Conservation (phyloP, 1,139 yeast genomes). For the Arxiozyma bovina region DNA sequence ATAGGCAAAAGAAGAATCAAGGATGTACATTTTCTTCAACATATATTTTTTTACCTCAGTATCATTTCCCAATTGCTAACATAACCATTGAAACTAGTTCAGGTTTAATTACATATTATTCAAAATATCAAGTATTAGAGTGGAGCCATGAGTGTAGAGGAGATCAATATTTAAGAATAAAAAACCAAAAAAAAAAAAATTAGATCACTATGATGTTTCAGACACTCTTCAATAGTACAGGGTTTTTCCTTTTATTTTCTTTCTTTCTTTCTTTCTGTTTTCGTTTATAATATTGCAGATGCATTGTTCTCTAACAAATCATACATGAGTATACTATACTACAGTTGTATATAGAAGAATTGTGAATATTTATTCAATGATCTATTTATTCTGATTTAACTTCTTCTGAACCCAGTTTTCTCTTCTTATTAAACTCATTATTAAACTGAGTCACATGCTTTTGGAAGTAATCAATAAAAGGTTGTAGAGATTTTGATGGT, state of each 20-base stretch:
- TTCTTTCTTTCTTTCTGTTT: too few relatives aligned
- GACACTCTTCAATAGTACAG: background rate
- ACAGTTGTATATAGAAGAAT: too few relatives aligned
- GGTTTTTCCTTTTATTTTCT: background rate
- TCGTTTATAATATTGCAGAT: background rate
- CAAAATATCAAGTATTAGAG: conserved; percentile 46
- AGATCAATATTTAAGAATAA: conserved; percentile 29
- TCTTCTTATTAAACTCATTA: conserved; percentile 28
- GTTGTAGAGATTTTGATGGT: conserved; percentile 62
- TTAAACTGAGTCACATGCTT: conserved; percentile 48
- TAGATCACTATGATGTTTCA: background rate
- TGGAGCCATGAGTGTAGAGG: conserved; percentile 55
- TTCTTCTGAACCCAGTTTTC: conserved; percentile 28
- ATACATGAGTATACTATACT: too few relatives aligned
- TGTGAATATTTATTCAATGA: background rate
- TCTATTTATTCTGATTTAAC: background rate
- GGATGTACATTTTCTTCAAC: conserved; percentile 36
- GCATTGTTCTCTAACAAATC: background rate
- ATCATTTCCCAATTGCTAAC: conserved; percentile 52
- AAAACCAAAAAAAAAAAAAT: too few relatives aligned
- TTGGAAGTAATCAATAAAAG: conserved; percentile 65
- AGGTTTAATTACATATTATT: conserved; percentile 49
- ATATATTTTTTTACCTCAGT: conserved; percentile 56
- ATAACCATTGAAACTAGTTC: conserved; percentile 34
- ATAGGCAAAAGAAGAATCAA: background rate